Evolutionary conservation across 352 stramenopile species (phyloP).

Genomic region (Chrysophaeum taylorii): DNA sequence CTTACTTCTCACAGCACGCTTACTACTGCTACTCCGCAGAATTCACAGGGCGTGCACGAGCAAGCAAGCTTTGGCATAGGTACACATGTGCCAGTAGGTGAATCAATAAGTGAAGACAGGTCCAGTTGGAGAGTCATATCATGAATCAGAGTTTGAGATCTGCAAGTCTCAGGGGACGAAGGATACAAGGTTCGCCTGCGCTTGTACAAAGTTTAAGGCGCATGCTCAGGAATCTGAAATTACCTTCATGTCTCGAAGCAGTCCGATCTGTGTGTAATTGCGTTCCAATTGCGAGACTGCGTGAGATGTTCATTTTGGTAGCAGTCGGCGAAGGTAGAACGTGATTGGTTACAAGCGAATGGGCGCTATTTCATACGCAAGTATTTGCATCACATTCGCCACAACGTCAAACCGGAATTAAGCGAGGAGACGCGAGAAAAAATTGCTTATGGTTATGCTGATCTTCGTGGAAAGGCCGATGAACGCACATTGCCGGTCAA

Average conservation of each 20-base stretch:
- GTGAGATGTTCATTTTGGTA: slow-evolving; percentile 15
- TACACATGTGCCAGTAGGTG: background rate
- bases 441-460: slow-evolving; percentile 91
- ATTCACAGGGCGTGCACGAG: slow-evolving; percentile 59
- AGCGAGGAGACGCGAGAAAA: slow-evolving; percentile 61
- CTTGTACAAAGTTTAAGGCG: slow-evolving; percentile 11
- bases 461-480: slow-evolving; percentile 86
- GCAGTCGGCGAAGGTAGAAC: slow-evolving; percentile 25
- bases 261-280: slow-evolving; percentile 31
- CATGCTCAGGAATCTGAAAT: background rate
- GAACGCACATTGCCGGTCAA: slow-evolving; percentile 61
- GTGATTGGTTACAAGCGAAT: slow-evolving; percentile 43
- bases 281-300: background rate
- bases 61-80: slow-evolving; percentile 15
- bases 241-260: slow-evolving; percentile 23
- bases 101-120: background rate
- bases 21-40: slow-evolving; percentile 64
- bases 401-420: slow-evolving; percentile 48
- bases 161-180: too few species aligned
- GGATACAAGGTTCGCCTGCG: slow-evolving; percentile 12
- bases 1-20: slow-evolving; percentile 90
- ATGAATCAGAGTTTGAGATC: background rate
- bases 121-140: background rate
- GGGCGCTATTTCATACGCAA: slow-evolving; percentile 96
- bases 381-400: slow-evolving; percentile 99